Base-by-base conservation (phyloP, 2,329 filamentous ascomycete genomes). In the Metarhizium guizhouense region DNA sequence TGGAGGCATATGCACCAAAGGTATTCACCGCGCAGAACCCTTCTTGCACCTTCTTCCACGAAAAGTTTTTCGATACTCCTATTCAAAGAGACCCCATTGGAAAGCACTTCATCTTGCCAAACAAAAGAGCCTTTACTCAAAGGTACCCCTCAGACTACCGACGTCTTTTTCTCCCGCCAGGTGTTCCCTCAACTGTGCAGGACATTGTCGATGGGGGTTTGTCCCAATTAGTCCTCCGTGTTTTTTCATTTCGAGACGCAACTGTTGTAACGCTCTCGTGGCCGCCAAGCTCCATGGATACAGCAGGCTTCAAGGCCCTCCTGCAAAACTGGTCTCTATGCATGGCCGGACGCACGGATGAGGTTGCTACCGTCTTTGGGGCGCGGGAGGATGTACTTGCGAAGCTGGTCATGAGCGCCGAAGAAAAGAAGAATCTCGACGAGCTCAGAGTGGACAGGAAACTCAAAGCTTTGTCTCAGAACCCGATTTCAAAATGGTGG, bases 1-100 rank as follows among this genome's bases (percentile, higher is more conserved):
- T 58, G 14, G 54, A 58, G 43, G 56, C 56, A 43, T 58, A 56
- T 56, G 56, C 45, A 6, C 56, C 56, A 4, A 56, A 47, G 18
- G 4, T 2, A 11, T 58, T 54, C 36, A 54, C 45, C 14, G 18
- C 25, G n/a, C 30, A 52, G 42, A 43, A 51, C 11, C 56, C 56
- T 16, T 36, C 54, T n/a, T 58, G 56, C 42, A 47, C 45, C 7
- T 56, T 58, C 30, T 54, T 52, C 32, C 52, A 56, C 20, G 56
- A 43, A 16, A 43, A 49, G 40, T 48, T 51, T 43, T 38, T 51
- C 45, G 42, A 54, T 8, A 36, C 34, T 16, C 20, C 14, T 8
- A 53, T 58, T 16, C 45, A 52, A 36, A 47, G 34, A n/a, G 54
- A 56, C 48, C 34, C 56, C 3, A 36, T 45, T 36, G 56, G 56